These are phyloP conservation scores for Aspergillus sclerotiicarbonarius DNA, from an alignment of 495 filamentous ascomycete species.

Conservation along the genomic window DNA sequence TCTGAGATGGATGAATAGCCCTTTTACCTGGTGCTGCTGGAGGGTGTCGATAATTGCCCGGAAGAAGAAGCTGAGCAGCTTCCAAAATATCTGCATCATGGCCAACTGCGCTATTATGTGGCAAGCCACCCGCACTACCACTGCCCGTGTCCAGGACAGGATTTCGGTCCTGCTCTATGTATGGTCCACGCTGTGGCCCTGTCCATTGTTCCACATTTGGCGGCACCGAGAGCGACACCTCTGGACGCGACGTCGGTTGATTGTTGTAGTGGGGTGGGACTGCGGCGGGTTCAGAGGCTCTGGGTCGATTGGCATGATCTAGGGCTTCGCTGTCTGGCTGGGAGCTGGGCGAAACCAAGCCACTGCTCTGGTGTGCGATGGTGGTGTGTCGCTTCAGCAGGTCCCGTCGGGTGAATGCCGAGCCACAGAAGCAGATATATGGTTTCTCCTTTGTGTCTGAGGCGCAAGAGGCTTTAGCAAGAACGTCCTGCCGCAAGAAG, in stretches of 20 bases:
- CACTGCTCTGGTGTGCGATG: constrained; percentile 39
- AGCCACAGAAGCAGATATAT: constrained; percentile 54
- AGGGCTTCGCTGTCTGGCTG: constrained; percentile 23
- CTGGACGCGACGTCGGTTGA: constrained; percentile 17
- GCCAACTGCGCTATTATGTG: constrained; percentile 13
- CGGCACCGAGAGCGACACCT: constrained; percentile 24
- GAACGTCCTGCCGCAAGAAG: constrained; percentile 17
- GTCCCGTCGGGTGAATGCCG: constrained; percentile 53
- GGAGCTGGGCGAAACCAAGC: constrained; percentile 31
- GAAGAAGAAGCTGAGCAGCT: constrained; percentile 40
- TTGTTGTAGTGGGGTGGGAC: constrained; percentile 10
- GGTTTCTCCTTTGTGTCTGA: constrained; percentile 56
- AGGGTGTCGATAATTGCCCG: constrained; percentile 32
- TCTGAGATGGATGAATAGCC: not conserved
- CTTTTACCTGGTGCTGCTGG: constrained; percentile 17
- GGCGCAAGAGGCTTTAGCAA: constrained; percentile 7
- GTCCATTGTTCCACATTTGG: constrained; percentile 35
- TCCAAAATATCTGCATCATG: constrained; percentile 43
- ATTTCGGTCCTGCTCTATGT: constrained; percentile 26
- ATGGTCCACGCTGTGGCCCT: constrained; percentile 25
- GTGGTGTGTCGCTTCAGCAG: constrained; percentile 52
- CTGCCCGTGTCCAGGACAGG: constrained; percentile 19
- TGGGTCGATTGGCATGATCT: constrained; percentile 12
- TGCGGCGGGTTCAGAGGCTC: constrained; percentile 11
- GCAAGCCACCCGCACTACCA: constrained; percentile 18